phyloP scores from a whole-genome alignment of 805 yeast species.

The Myxozyma geophila region DNA sequence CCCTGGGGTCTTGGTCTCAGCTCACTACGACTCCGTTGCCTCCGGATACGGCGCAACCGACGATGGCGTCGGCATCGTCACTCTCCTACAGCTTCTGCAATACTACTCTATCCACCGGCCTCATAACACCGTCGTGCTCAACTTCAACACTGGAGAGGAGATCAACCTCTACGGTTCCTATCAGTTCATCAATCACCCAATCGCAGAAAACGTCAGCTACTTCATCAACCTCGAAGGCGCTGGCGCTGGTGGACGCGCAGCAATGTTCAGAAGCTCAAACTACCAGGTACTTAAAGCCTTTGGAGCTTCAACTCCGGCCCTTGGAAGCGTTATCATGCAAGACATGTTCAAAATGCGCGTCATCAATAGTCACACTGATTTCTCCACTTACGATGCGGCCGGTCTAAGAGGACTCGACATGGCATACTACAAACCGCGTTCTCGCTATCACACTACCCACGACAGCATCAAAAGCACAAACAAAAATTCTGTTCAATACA shows the following conservation, averaged over 20 bases:
- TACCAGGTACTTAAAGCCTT: slow-evolving; percentile 32
- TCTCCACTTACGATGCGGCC: slow-evolving; percentile 62
- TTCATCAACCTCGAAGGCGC: slow-evolving; percentile 90
- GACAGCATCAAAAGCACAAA: slow-evolving; percentile 58
- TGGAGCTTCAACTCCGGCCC: slow-evolving; percentile 2
- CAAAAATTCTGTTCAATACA: slow-evolving; percentile 19
- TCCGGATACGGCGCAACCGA: slow-evolving; percentile 85
- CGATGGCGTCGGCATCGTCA: slow-evolving; percentile 49
- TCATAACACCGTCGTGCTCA: slow-evolving; percentile 71
- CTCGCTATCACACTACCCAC: slow-evolving; percentile 74
- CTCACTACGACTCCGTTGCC: slow-evolving; percentile 89
- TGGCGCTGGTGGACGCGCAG: slow-evolving; percentile 86
- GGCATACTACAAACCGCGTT: slow-evolving; percentile 85
- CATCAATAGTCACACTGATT: slow-evolving; percentile 82
- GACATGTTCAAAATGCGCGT: slow-evolving; percentile 77
- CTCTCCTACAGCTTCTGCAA: slow-evolving; percentile 31
- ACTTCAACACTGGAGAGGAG: slow-evolving; percentile 89
- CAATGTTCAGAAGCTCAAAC: slow-evolving; percentile 69
- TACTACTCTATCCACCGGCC: slow-evolving; percentile 49
- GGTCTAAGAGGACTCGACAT: slow-evolving; percentile 85
- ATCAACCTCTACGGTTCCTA: slow-evolving; percentile 84
- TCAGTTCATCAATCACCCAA: slow-evolving; percentile 71
- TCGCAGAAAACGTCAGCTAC: slow-evolving; percentile 62
- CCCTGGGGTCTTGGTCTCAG: slow-evolving; percentile 74
- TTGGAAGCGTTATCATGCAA: slow-evolving; percentile 33